These are phyloP conservation scores for Stagonosporopsis cucurbitacearum DNA, from an alignment of 2,329 filamentous ascomycete species.

Conservation along the genomic window DNA sequence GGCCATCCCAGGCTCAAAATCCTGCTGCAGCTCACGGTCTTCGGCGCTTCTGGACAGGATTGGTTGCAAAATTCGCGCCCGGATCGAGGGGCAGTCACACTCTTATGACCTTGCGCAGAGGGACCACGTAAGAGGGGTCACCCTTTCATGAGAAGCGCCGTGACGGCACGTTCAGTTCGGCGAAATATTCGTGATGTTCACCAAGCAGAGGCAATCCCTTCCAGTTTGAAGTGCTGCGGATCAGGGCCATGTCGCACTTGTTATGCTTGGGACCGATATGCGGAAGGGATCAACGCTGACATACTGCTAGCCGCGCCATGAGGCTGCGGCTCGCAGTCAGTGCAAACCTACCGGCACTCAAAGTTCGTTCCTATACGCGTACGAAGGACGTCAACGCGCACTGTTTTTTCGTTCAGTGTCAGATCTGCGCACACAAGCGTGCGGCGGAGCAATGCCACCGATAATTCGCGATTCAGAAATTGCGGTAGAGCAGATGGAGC, in stretches of 20 bases:
- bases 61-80: constrained; percentile 35
- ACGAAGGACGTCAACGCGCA: constrained; percentile 1
- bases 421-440: constrained; percentile 3
- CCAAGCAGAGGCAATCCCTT: constrained; percentile 27
- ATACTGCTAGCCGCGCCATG: constrained; percentile 19
- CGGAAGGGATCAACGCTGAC: constrained; percentile 38
- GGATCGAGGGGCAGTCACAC: constrained; percentile 39
- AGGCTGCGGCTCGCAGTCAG: constrained; percentile 30
- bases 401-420: constrained; percentile 8
- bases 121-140: constrained; percentile 31
- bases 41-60: constrained; percentile 42
- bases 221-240: constrained; percentile 10
- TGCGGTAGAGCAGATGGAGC: background rate
- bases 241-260: constrained; percentile 17
- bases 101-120: constrained; percentile 43
- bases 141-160: constrained; percentile 26
- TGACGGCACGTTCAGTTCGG: constrained; percentile 28
- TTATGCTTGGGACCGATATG: constrained; percentile 23
- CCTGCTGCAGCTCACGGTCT: constrained; percentile 29
- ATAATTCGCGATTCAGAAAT: background rate
- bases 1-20: constrained; percentile 31
- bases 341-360: constrained; percentile 23
- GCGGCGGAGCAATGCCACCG: constrained; percentile 4
- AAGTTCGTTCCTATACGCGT: constrained; percentile 6
- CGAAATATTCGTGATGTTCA: constrained; percentile 33